These are phyloP conservation scores for Termitomyces sp. DNA, from an alignment of 1,284 basidiomycete species.

Conservation along the genomic window DNA sequence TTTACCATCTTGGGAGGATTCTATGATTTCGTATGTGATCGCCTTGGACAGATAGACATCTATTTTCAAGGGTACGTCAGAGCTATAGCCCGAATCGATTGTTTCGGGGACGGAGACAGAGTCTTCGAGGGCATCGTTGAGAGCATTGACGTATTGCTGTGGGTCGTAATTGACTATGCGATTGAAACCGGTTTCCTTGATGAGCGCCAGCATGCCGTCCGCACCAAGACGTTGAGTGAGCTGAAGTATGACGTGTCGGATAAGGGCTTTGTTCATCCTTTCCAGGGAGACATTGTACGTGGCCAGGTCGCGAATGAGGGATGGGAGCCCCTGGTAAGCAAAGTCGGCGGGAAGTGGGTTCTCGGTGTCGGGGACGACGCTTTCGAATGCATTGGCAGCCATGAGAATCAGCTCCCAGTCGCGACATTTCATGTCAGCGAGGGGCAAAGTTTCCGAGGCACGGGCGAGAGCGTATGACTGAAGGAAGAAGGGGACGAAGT, in stretches of 20 bases:
- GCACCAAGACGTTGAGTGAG: constrained; percentile 21
- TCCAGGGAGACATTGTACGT: constrained; percentile 20
- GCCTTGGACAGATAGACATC: constrained; percentile 8
- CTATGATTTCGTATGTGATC: constrained; percentile 9
- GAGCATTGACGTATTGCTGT: constrained; percentile 5
- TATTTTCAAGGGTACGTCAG: constrained; percentile 1
- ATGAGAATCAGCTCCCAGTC: constrained; percentile 33
- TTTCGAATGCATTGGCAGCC: constrained; percentile 26
- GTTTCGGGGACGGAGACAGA: constrained; percentile 3
- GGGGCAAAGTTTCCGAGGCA: constrained; percentile 17
- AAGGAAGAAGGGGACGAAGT: constrained; percentile 24
- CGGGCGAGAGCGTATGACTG: constrained; percentile 28
- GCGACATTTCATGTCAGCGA: constrained; percentile 18
- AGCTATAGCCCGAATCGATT: constrained; percentile 12
- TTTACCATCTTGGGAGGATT: constrained; percentile 6
- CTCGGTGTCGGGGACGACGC: constrained; percentile 13
- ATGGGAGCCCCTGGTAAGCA: constrained; percentile 27
- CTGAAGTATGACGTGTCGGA: constrained; percentile 21
- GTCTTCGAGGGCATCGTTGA: constrained; percentile 8
- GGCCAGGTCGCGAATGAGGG: constrained; percentile 30
- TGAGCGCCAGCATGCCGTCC: constrained; percentile 20
- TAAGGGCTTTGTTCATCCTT: constrained; percentile 19
- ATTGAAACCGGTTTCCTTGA: constrained; percentile 27
- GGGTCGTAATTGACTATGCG: constrained; percentile 19
- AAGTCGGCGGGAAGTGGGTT: constrained; percentile 23